Evolutionary conservation across 2,329 filamentous ascomycete genomes (phyloP), one percentile per base, ranked within the genome.

Genomic region (Cyclaneusma minus): DNA sequence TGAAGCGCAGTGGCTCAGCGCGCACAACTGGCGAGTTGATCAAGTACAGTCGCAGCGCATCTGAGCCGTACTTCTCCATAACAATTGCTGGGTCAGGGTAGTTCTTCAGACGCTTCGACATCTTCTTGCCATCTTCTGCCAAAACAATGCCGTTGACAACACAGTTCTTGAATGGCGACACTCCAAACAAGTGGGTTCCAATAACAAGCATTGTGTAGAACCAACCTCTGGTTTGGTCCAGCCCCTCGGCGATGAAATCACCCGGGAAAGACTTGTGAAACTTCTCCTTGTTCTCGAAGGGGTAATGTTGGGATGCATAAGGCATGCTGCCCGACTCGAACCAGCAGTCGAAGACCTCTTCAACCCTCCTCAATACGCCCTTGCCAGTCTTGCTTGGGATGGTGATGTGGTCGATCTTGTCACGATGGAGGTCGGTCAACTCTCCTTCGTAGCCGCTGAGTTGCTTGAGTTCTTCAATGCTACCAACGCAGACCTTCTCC

Each of bases 291-390:
- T 89, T 89, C 53, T 87, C 79, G 45, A 94, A 94, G 5, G 85
- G 85, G 47, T 91, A 94, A 50, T 94, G 85, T 35, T 79, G 71
- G 38, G 77, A 84, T 21, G 82, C 80, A 47, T 92, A 94, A 3
- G 85, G 85, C 85, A 94, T 94, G 47, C 79, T 85, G 33, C 85
- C 85, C 22, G 84, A 93, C 52, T 94, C 85, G 36, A 93, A 92
- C 84, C 85, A 94, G 48, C 85, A 94, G 54, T 94, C 85, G 41
- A 94, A 93, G 4, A 94, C 82, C 48, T 93, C 84, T 27, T 83
- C 75, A 7, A 89, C 66, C 39, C 85, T 74, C 42, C 66, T 74
- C 35, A 94, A 58, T n/a, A 65, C 62, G 12, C 84, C 85, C 46
- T 87, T 92, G 39, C 85, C 85, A 54, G 76, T 66, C 52, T 81